Evolutionary conservation across 768 basidiomycete genomes (phyloP).

Genomic region (Cytidiella melzeri): DNA sequence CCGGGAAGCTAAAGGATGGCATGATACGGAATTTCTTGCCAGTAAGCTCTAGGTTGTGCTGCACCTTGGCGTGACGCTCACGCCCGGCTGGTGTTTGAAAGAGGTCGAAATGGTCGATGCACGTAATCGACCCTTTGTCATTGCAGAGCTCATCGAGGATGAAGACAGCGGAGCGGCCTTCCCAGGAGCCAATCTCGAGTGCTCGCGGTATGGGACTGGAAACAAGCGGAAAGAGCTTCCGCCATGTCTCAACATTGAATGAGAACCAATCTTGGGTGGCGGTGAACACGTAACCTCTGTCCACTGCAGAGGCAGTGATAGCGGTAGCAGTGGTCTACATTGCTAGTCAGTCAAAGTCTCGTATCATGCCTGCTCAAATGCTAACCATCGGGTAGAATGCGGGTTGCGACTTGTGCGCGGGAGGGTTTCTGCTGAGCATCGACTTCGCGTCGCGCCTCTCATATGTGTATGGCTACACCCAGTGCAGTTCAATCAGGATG

Average conservation of each 20-base stretch:
- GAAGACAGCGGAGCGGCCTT: slow-evolving; percentile 57
- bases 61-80: slow-evolving; percentile 37
- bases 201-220: slow-evolving; percentile 35
- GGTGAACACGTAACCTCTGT: slow-evolving; percentile 47
- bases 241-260: slow-evolving; percentile 38
- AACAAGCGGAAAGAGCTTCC: slow-evolving; percentile 34
- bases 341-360: no score
- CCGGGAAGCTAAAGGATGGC: slow-evolving; percentile 48
- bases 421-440: no score
- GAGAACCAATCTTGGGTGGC: slow-evolving; percentile 54
- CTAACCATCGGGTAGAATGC: no score
- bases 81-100: slow-evolving; percentile 40
- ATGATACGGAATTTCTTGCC: slow-evolving; percentile 41
- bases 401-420: no score
- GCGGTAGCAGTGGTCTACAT: no score
- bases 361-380: no score
- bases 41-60: slow-evolving; percentile 42
- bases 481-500: no score
- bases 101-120: slow-evolving; percentile 57
- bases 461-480: no score
- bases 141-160: slow-evolving; percentile 42
- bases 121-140: slow-evolving; percentile 39
- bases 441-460: no score
- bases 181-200: slow-evolving; percentile 58
- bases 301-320: no score